Percentiles rank a stretch among this genome's conserved stretches.
Evolutionary conservation across 1,284 basidiomycete species (phyloP).

Genomic region (Tilletia setariae): DNA sequence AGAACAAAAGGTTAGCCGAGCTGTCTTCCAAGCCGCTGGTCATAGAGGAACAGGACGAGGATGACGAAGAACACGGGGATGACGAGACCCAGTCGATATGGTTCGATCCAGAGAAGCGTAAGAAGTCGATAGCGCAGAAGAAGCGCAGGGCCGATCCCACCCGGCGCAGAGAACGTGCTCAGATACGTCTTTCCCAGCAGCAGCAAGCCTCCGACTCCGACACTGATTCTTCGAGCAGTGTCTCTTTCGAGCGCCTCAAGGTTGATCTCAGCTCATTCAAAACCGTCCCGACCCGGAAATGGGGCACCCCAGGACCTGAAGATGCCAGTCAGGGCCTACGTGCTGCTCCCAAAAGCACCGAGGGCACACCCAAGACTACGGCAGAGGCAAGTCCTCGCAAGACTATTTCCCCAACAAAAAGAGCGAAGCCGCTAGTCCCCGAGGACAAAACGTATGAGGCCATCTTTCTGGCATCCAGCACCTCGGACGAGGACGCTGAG

Average conservation of each 20-base stretch:
- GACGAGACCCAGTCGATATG: not conserved
- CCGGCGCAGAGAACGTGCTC: not conserved
- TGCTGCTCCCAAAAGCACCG: not conserved
- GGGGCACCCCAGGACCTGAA: not conserved
- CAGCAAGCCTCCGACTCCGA: not conserved
- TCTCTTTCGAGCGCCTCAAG: not conserved
- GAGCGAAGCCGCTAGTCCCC: not conserved
- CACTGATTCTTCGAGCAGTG: not conserved
- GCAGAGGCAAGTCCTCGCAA: not conserved
- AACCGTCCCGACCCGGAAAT: not conserved
- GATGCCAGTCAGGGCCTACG: not conserved
- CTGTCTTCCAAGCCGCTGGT: not conserved
- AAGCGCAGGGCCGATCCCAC: not conserved
- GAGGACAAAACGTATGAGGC: not conserved
- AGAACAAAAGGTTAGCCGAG: not conserved
- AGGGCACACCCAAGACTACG: not conserved
- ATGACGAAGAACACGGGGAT: not conserved
- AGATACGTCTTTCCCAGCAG: not conserved
- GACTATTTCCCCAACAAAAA: not conserved
- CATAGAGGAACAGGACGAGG: not conserved
- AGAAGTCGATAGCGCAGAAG: not conserved
- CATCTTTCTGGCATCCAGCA: not conserved
- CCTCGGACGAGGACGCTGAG: not conserved
- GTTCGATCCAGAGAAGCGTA: slow-evolving; percentile 4
- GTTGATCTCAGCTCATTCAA: not conserved